Evolutionary conservation across 371 early-diverging fungal genomes (phyloP).

Genomic region (Mucor ambiguus): DNA sequence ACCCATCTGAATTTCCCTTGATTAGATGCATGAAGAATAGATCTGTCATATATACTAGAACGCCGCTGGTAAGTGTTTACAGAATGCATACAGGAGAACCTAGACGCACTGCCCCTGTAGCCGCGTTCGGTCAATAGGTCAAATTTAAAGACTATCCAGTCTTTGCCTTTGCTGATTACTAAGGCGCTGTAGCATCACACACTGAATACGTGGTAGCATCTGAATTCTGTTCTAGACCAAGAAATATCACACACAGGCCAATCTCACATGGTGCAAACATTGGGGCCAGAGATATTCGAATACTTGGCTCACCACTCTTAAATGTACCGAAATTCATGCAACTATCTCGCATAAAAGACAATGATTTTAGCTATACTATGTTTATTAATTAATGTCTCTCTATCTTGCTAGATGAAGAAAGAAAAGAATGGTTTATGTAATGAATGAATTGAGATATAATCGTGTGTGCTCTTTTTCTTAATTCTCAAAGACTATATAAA

Average conservation of each 20-base stretch:
- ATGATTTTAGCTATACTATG: neutral
- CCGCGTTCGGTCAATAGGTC: neutral
- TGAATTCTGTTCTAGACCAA: neutral
- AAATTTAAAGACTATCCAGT: neutral
- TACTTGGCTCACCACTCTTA: neutral
- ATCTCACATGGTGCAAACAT: neutral
- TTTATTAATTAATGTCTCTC: neutral
- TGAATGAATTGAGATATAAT: neutral
- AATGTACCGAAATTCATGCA: neutral
- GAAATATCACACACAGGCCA: neutral
- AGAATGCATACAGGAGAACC: neutral
- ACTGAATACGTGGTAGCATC: no score
- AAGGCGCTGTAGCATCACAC: no score
- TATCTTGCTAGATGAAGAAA: neutral
- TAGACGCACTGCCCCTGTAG: neutral
- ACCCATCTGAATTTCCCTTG: no score
- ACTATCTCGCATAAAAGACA: neutral
- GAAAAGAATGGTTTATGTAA: neutral
- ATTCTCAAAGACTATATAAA: neutral
- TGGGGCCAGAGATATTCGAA: neutral
- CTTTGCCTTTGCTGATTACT: neutral
- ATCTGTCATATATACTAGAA: no score
- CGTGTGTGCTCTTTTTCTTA: neutral
- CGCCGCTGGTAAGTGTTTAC: no score
- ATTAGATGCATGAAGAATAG: no score